Percentiles rank a stretch among this genome's conserved stretches.
These are phyloP conservation scores for Combretum micranthum DNA, from an alignment of 345 rosid genomes.

Conservation along the genomic window DNA sequence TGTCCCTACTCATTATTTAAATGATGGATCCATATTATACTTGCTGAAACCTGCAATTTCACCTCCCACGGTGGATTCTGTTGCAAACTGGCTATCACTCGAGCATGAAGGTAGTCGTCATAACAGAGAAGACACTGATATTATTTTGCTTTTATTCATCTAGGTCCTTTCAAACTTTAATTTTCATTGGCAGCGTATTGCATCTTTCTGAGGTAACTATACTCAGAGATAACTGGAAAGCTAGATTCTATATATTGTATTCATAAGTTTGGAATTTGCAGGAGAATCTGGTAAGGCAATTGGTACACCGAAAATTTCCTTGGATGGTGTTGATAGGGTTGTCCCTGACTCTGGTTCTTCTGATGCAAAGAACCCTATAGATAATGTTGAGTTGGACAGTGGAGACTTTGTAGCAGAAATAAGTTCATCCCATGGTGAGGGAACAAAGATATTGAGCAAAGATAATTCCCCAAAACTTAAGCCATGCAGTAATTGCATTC, in stretches of 20 bases:
- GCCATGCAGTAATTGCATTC: constrained; percentile 21
- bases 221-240: not conserved
- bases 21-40: constrained; percentile 71
- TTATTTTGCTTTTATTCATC: not conserved
- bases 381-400: constrained; percentile 24
- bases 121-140: constrained; percentile 8
- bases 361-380: constrained; percentile 11
- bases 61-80: constrained; percentile 64
- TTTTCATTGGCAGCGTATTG: constrained; percentile 14
- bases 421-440: constrained; percentile 16
- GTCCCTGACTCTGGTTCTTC: constrained; percentile 21
- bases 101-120: constrained; percentile 36
- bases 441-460: constrained; percentile 24
- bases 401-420: constrained; percentile 18
- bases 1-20: constrained; percentile 59
- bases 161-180: constrained; percentile 16
- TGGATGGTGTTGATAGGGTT: constrained; percentile 17
- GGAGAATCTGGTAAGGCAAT: constrained; percentile 24
- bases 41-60: constrained; percentile 54
- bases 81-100: constrained; percentile 44
- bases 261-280: constrained; percentile 7
- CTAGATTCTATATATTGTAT: no score
- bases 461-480: constrained; percentile 23
- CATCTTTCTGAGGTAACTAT: constrained; percentile 27
- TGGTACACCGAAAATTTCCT: constrained; percentile 23